These are phyloP conservation scores for Moelleriella libera DNA, from an alignment of 2,329 filamentous ascomycete species.

Conservation along the genomic window DNA sequence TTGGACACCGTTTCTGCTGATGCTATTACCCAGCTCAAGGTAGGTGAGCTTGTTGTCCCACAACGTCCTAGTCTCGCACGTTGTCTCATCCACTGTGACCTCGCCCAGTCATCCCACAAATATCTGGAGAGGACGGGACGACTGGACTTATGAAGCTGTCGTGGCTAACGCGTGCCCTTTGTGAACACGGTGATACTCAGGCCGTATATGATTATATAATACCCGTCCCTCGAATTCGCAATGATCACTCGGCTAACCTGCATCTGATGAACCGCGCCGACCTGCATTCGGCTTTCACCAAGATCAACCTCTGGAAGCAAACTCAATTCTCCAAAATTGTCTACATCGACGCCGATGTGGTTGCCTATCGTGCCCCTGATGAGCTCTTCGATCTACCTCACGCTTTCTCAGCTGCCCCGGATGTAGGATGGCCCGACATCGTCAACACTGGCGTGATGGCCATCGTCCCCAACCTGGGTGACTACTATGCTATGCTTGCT, in stretches of 20 bases:
- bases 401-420: slow-evolving; percentile 61
- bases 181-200: slow-evolving; percentile 25
- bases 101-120: no score
- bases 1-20: slow-evolving; percentile 62
- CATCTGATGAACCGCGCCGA: slow-evolving; percentile 86
- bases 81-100: background rate
- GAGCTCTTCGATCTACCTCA: slow-evolving; percentile 65
- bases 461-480: slow-evolving; percentile 69
- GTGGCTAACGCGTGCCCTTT: background rate
- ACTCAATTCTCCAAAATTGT: slow-evolving; percentile 84
- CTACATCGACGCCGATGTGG: slow-evolving; percentile 86
- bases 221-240: slow-evolving; percentile 67
- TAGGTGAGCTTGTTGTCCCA: slow-evolving; percentile 27
- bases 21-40: slow-evolving; percentile 68
- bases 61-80: background rate
- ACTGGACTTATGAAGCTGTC: background rate
- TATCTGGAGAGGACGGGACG: background rate
- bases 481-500: slow-evolving; percentile 72
- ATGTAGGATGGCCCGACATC: slow-evolving; percentile 94
- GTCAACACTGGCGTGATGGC: slow-evolving; percentile 99
- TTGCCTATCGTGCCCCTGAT: slow-evolving; percentile 81
- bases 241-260: slow-evolving; percentile 65
- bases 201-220: slow-evolving; percentile 79
- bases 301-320: slow-evolving; percentile 88
- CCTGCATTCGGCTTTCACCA: slow-evolving; percentile 86